Evolutionary conservation across 345 rosid genomes (phyloP), one percentile per base, ranked within the genome.

Genomic region (Aurinia saxatilis): DNA sequence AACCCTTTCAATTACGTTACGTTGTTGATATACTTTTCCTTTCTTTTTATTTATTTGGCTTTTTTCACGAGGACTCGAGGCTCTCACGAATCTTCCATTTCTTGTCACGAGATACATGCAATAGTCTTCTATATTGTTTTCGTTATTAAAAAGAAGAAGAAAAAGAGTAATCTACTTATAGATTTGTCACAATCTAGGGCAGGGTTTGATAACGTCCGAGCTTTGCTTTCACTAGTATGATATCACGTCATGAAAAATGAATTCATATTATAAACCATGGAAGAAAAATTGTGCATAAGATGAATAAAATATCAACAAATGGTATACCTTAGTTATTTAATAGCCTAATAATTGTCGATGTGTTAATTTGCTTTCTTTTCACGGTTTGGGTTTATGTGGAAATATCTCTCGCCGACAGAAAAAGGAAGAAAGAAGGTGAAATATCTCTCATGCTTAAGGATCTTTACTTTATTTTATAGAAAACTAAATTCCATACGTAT

Each of bases 181-280:
- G 19, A 36, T 14, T 37, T 49, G 67, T 61, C 66, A 49, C 47
- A 48, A 48, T 46, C 45, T 60, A 34, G 15, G 14, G 23, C 10
- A 34, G 2, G 39, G 42, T 45, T 45, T 33, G n/a, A 34, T 49
- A 45, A 33, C 18, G 12, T 56, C 9, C 23, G 15, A 15, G 7
- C 38, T 35, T 35, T 60, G 65, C 36, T 45, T 46, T 60, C 34
- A 46, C 33, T 35, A 46, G n/a, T n/a, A n/a, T n/a, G n/a, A 19
- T 19, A 46, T 34, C 54, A 60, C 65, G 54, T 33, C 42, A 60
- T 21, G 10, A 34, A 59, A 60, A 34, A n/a, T 10, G 47, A 56
- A 14, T 52, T 18, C 23, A 56, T 25, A 39, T 38, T 39, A 1
- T 39, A 25, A 39, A 39, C 48, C 14, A 13, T 57, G 19, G 48